Evolutionary conservation across 805 yeast genomes (phyloP).

Genomic region (Maudiozyma turicensis): DNA sequence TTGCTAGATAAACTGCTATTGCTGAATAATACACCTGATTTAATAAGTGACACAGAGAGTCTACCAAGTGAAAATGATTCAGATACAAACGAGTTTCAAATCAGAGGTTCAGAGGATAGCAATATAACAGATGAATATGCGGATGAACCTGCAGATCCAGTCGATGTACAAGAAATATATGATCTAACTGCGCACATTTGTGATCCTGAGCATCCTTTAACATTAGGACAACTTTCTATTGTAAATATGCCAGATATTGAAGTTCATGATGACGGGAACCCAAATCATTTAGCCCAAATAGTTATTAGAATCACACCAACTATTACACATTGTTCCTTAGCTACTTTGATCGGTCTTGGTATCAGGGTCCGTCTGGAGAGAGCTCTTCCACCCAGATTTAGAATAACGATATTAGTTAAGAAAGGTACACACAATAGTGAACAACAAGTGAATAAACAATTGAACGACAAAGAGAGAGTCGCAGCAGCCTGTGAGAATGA

Average conservation of each 20-base stretch:
- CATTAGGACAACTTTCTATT: conserved; percentile 89
- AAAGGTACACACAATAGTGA: conserved; percentile 96
- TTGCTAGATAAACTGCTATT: conserved; percentile 21
- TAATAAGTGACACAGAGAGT: conserved; percentile 15
- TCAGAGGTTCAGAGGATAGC: background rate
- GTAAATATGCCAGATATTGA: conserved; percentile 75
- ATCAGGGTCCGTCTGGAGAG: conserved; percentile 86
- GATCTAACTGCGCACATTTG: conserved; percentile 79
- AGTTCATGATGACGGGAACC: conserved; percentile 50
- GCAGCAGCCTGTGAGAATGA: conserved; percentile 98
- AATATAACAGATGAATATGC: conserved; percentile 7
- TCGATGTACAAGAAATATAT: conserved; percentile 84
- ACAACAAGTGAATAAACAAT: conserved; percentile 88
- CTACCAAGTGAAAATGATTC: conserved; percentile 3
- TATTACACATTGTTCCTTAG: conserved; percentile 93
- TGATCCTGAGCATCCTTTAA: conserved; percentile 96
- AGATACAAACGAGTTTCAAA: conserved; percentile 15
- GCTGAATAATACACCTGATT: conserved; percentile 19
- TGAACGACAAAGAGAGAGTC: conserved; percentile 94
- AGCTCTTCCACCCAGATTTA: conserved; percentile 72
- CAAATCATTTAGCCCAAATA: conserved; percentile 58
- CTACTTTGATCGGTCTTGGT: conserved; percentile 91
- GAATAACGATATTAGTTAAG: conserved; percentile 70
- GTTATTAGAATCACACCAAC: conserved; percentile 88
- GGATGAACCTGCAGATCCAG: conserved; percentile 39